These are phyloP conservation scores for Penicillium macrosclerotiorum DNA, from an alignment of 495 filamentous ascomycete genomes.

Conservation along the genomic window DNA sequence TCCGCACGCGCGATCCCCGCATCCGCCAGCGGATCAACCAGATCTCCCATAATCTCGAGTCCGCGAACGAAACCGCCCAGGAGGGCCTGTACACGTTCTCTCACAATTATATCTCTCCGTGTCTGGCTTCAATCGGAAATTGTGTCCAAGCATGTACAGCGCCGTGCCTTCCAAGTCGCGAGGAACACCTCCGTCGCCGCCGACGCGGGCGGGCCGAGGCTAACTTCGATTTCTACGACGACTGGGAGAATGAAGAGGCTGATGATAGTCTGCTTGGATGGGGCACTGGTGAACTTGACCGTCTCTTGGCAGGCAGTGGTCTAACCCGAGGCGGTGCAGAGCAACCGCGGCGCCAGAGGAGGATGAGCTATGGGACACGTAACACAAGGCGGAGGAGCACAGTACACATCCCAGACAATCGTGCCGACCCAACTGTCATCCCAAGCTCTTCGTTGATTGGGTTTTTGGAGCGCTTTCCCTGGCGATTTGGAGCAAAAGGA, in stretches of 20 bases:
- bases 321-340: slow-evolving; percentile 46
- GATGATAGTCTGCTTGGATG: slow-evolving; percentile 65
- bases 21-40: slow-evolving; percentile 92
- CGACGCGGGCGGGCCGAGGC: slow-evolving; percentile 71
- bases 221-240: slow-evolving; percentile 97
- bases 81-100: slow-evolving; percentile 84
- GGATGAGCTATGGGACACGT: slow-evolving; percentile 86
- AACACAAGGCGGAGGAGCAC: slow-evolving; percentile 63
- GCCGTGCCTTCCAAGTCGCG: slow-evolving; percentile 69
- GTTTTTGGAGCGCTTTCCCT: slow-evolving; percentile 80
- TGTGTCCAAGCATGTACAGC: slow-evolving; percentile 68
- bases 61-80: slow-evolving; percentile 87
- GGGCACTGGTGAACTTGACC: slow-evolving; percentile 84
- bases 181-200: slow-evolving; percentile 69
- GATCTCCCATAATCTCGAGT: slow-evolving; percentile 87
- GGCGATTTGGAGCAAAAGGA: slow-evolving; percentile 75
- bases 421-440: slow-evolving; percentile 83
- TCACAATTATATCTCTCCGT: slow-evolving; percentile 81
- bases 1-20: slow-evolving; percentile 82
- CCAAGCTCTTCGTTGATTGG: slow-evolving; percentile 83
- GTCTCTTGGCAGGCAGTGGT: slow-evolving; percentile 76
- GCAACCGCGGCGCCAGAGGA: slow-evolving; percentile 70
- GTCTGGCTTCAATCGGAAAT: slow-evolving; percentile 62
- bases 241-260: slow-evolving; percentile 80
- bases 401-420: slow-evolving; percentile 55